phyloP scores from a whole-genome alignment of 2,329 filamentous ascomycete genomes.

The Hyphodiscus sp. region DNA sequence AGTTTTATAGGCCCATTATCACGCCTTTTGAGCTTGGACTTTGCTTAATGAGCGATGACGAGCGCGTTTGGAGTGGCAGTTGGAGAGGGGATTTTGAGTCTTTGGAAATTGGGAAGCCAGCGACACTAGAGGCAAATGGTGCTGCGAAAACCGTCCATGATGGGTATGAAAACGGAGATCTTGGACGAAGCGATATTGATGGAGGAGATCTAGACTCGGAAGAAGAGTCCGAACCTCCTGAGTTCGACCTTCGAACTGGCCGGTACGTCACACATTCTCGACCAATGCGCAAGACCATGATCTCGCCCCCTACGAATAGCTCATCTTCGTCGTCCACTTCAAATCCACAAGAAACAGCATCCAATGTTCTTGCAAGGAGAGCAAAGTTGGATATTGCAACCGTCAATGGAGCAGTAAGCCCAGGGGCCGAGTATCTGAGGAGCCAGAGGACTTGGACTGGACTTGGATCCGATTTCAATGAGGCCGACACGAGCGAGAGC shows the following conservation, averaged over 20 bases:
- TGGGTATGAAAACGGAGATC: slow-evolving; percentile 21
- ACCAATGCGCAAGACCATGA: slow-evolving; percentile 52
- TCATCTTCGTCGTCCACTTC: not conserved
- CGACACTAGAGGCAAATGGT: slow-evolving; percentile 18
- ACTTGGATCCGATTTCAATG: slow-evolving; percentile 76
- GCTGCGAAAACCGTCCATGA: not conserved
- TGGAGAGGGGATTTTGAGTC: slow-evolving; percentile 85
- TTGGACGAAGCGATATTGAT: not conserved
- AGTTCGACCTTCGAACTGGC: slow-evolving; percentile 88
- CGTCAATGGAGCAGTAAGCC: slow-evolving; percentile 81
- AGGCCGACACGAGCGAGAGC: slow-evolving; percentile 56
- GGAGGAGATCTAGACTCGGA: slow-evolving; percentile 36
- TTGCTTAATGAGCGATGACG: slow-evolving; percentile 66
- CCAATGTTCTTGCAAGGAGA: slow-evolving; percentile 55
- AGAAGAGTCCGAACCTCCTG: slow-evolving; percentile 72
- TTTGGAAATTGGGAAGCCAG: slow-evolving; percentile 38
- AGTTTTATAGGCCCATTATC: slow-evolving; percentile 82
- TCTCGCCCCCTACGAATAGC: not conserved
- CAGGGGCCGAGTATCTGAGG: slow-evolving; percentile 80
- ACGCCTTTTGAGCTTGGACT: slow-evolving; percentile 91
- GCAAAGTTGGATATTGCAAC: slow-evolving; percentile 66
- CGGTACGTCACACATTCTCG: slow-evolving; percentile 72
- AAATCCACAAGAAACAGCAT: slow-evolving; percentile 18
- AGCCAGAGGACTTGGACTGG: slow-evolving; percentile 87
- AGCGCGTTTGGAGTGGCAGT: slow-evolving; percentile 76